Percentiles rank a stretch among this genome's conserved stretches.
Evolutionary conservation across 2,329 filamentous ascomycete genomes (phyloP).

Genomic region (Pestalotiopsis sp.): DNA sequence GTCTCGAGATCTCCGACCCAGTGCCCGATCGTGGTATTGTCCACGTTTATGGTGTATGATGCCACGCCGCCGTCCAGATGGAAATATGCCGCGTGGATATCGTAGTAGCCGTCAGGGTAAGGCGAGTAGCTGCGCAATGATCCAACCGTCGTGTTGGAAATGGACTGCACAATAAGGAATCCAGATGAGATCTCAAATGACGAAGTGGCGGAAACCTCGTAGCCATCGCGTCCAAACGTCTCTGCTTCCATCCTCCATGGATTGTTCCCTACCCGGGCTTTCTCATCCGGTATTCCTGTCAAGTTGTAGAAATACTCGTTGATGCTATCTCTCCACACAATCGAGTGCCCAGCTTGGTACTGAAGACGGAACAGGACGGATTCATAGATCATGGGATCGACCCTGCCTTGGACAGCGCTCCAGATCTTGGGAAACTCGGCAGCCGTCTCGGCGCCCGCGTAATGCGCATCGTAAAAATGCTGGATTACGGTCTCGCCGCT

Average conservation of each 20-base stretch:
- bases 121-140: slow-evolving; percentile 46
- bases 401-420: slow-evolving; percentile 54
- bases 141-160: slow-evolving; percentile 49
- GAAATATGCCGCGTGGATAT: slow-evolving; percentile 69
- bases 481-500: slow-evolving; percentile 67
- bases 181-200: slow-evolving; percentile 65
- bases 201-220: slow-evolving; percentile 52
- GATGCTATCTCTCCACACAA: slow-evolving; percentile 73
- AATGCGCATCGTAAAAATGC: slow-evolving; percentile 55
- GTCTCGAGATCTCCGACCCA: slow-evolving; percentile 66
- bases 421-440: slow-evolving; percentile 60
- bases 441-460: slow-evolving; percentile 58
- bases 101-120: slow-evolving; percentile 52
- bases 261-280: slow-evolving; percentile 60
- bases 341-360: slow-evolving; percentile 70
- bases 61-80: slow-evolving; percentile 62
- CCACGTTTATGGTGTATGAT: slow-evolving; percentile 56
- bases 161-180: slow-evolving; percentile 53
- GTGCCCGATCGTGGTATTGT: slow-evolving; percentile 51
- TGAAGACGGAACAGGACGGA: slow-evolving; percentile 60
- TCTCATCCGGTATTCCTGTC: slow-evolving; percentile 61
- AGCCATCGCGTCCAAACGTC: slow-evolving; percentile 62
- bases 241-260: slow-evolving; percentile 72
- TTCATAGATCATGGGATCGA: slow-evolving; percentile 63
- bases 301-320: slow-evolving; percentile 65